Conservation (phyloP, 1,284 basidiomycete genomes). For the Erythrobasidium hasegawianum region DNA sequence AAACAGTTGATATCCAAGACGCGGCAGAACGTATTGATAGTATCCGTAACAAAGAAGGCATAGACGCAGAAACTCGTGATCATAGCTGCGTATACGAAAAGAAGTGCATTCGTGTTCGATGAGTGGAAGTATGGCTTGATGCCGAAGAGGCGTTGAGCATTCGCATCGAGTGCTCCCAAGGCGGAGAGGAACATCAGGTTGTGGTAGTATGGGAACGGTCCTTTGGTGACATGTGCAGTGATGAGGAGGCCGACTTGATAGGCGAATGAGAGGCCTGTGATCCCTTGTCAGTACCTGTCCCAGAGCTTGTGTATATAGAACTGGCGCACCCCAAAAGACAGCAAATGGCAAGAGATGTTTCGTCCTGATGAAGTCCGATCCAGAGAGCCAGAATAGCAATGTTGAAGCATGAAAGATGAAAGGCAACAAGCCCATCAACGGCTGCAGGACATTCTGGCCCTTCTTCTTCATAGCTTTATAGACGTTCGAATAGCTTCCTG, state of each 20-base stretch:
- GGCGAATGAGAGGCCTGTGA: constrained; percentile 47
- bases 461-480: constrained; percentile 55
- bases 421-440: constrained; percentile 72
- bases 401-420: constrained; percentile 67
- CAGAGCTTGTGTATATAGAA: constrained; percentile 53
- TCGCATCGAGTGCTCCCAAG: constrained; percentile 76
- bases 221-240: constrained; percentile 82
- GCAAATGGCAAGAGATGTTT: constrained; percentile 79
- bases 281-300: constrained; percentile 10
- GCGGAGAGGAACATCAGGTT: constrained; percentile 77
- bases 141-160: constrained; percentile 54
- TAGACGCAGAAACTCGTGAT: constrained; percentile 38
- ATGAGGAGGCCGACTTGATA: constrained; percentile 82
- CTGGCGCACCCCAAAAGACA: constrained; percentile 69
- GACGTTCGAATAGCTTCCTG: constrained; percentile 71
- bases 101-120: constrained; percentile 4
- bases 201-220: constrained; percentile 82
- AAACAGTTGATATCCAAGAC: constrained; percentile 45
- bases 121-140: constrained; percentile 8
- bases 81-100: constrained; percentile 36
- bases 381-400: constrained; percentile 72
- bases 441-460: constrained; percentile 54
- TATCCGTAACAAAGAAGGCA: constrained; percentile 43
- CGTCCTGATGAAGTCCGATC: constrained; percentile 57
- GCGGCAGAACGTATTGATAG: constrained; percentile 42